A percentile compares a stretch with the other conserved stretches of the same genome.
Conservation (phyloP, 345 rosid genomes). For the Kernera saxatilis region DNA sequence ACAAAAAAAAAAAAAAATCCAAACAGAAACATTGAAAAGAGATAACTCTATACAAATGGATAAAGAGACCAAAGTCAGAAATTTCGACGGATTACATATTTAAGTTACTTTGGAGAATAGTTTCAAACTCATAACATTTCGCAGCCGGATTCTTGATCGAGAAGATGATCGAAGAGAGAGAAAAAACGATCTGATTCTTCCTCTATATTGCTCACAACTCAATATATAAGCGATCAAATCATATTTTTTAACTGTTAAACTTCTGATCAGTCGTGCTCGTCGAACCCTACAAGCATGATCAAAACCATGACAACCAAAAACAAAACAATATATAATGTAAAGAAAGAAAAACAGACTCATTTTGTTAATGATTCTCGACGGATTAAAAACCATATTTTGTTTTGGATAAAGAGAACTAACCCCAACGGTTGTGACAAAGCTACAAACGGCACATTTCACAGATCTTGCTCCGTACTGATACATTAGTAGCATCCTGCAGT, state of each 20-base stretch:
- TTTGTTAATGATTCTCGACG: too few relatives aligned
- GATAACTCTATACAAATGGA: slow-evolving; percentile 23
- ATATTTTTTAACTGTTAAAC: slow-evolving; percentile 41
- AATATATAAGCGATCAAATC: background rate
- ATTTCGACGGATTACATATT: slow-evolving; percentile 15
- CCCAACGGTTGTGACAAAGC: slow-evolving; percentile 78
- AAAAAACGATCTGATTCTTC: background rate
- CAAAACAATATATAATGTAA: background rate
- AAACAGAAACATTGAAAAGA: background rate
- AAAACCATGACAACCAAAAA: slow-evolving; percentile 1
- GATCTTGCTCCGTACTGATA: slow-evolving; percentile 92
- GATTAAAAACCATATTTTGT: too few relatives aligned
- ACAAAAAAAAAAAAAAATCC: background rate
- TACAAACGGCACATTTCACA: slow-evolving; percentile 96
- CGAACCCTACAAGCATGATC: slow-evolving; percentile 57
- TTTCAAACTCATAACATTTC: background rate
- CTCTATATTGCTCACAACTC: slow-evolving; percentile 15
- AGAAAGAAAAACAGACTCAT: background rate
- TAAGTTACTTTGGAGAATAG: background rate
- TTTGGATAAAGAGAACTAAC: slow-evolving; percentile 37
- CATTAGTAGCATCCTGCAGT: slow-evolving; percentile 92
- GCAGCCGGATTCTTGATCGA: slow-evolving; percentile 1
- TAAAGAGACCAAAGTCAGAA: slow-evolving; percentile 3
- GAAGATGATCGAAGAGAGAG: background rate
- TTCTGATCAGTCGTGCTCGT: slow-evolving; percentile 65